Percentiles rank a stretch among this genome's conserved stretches.
Conservation (phyloP, 352 stramenopile species). For the Pythium guiyangense region DNA sequence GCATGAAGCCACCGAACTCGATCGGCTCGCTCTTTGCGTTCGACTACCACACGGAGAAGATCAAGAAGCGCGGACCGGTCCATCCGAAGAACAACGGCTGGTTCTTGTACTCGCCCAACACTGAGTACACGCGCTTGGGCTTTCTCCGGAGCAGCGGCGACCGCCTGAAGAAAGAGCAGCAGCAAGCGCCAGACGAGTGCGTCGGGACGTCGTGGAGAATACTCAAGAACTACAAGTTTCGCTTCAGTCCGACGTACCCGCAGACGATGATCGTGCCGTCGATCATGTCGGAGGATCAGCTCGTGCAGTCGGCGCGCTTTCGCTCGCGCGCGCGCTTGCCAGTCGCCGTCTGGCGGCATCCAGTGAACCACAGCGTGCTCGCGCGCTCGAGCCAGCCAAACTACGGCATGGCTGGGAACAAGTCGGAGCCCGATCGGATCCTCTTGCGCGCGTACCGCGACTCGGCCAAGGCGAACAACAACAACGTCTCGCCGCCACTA, state of each 20-base stretch:
- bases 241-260: conserved; percentile 91
- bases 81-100: conserved; percentile 72
- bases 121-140: conserved; percentile 79
- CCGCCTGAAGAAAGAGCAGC: conserved; percentile 10
- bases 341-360: conserved; percentile 88
- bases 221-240: conserved; percentile 89
- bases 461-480: conserved; percentile 73
- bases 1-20: conserved; percentile 76
- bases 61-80: conserved; percentile 27
- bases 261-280: conserved; percentile 94
- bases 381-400: conserved; percentile 94
- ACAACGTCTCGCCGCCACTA: conserved; percentile 60
- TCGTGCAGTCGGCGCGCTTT: conserved; percentile 88
- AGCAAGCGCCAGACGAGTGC: too few relatives aligned
- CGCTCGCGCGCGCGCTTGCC: conserved; percentile 91
- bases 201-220: conserved; percentile 84
- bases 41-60: conserved; percentile 71
- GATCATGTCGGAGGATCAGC: conserved; percentile 90
- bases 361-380: conserved; percentile 94
- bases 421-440: conserved; percentile 90
- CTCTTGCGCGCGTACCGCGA: conserved; percentile 86
- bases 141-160: conserved; percentile 43
- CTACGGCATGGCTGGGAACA: conserved; percentile 94
- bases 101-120: conserved; percentile 79
- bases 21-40: conserved; percentile 76